Evolutionary conservation across 2,329 filamentous ascomycete genomes (phyloP).

Genomic region (Fusarium ramigenum): DNA sequence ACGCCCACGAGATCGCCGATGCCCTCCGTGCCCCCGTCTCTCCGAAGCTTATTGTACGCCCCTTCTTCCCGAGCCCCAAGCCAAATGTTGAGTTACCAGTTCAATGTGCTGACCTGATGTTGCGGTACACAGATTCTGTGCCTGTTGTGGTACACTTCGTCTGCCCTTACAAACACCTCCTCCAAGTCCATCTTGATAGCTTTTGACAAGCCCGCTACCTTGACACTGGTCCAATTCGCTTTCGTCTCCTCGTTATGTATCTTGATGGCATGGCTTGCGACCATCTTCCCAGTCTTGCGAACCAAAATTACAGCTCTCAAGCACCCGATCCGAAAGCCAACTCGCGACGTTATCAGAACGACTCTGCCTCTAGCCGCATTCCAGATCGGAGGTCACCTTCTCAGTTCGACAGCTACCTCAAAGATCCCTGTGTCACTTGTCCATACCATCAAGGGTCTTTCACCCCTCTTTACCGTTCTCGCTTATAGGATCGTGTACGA

Average conservation of each 20-base stretch:
- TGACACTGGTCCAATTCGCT: constrained; percentile 92
- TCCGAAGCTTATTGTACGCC: constrained; percentile 80
- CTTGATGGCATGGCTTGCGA: constrained; percentile 78
- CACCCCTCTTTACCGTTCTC: constrained; percentile 92
- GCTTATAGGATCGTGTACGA: constrained; percentile 91
- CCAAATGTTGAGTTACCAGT: constrained; percentile 9
- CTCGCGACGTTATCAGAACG: constrained; percentile 81
- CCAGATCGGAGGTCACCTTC: constrained; percentile 90
- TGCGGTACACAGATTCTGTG: constrained; percentile 74
- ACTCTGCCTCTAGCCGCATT: constrained; percentile 93
- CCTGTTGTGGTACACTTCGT: constrained; percentile 92
- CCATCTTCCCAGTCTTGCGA: constrained; percentile 75
- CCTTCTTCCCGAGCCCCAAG: constrained; percentile 11
- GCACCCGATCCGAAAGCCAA: constrained; percentile 84
- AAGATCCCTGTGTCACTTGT: constrained; percentile 97
- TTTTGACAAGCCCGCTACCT: constrained; percentile 87
- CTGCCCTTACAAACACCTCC: constrained; percentile 95
- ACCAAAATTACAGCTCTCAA: constrained; percentile 79
- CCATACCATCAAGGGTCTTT: constrained; percentile 98
- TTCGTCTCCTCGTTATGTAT: constrained; percentile 92
- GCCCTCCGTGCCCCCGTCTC: constrained; percentile 91
- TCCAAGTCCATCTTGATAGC: constrained; percentile 96
- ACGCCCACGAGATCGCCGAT: constrained; percentile 92
- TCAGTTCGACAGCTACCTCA: constrained; percentile 92
- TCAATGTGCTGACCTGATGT: constrained; percentile 36